Conservation (phyloP, 805 yeast species). For the Lipomyces lipofer region DNA sequence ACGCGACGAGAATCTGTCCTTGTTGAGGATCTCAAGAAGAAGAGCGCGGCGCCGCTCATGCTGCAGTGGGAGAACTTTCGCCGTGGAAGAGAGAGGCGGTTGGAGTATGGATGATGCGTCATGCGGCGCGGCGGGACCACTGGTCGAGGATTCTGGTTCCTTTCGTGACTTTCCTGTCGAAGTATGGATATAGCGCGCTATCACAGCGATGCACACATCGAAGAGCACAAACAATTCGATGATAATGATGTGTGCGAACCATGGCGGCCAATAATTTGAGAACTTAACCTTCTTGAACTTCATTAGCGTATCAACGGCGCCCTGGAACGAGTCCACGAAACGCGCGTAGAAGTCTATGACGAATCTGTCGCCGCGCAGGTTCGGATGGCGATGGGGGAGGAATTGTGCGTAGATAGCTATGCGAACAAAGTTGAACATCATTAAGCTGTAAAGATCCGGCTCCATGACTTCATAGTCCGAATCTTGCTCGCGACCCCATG, state of each 20-base stretch:
- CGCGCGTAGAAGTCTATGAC: constrained; percentile 2
- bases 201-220: constrained; percentile 10
- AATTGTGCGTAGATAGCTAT: constrained; percentile 8
- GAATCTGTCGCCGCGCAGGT: not conserved
- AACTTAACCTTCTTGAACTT: constrained; percentile 4
- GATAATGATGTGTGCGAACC: constrained; percentile 15
- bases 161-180: not conserved
- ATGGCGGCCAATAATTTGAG: constrained; percentile 15
- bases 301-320: constrained; percentile 1
- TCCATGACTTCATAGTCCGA: not conserved
- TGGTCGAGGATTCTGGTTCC: not conserved
- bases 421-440: constrained; percentile 6
- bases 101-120: not conserved
- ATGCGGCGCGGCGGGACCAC: not conserved
- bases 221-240: constrained; percentile 10
- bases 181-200: not conserved
- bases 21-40: constrained; percentile 4
- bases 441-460: constrained; percentile 7
- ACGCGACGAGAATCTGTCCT: constrained; percentile 5
- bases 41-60: constrained; percentile 4
- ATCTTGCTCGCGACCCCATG: not conserved
- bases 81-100: not conserved
- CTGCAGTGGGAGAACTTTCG: not conserved
- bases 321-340: constrained; percentile 11
- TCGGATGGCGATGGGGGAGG: constrained; percentile 10